Conservation (phyloP, 2,329 filamentous ascomycete species). For the Aspergillus ochraceus region DNA sequence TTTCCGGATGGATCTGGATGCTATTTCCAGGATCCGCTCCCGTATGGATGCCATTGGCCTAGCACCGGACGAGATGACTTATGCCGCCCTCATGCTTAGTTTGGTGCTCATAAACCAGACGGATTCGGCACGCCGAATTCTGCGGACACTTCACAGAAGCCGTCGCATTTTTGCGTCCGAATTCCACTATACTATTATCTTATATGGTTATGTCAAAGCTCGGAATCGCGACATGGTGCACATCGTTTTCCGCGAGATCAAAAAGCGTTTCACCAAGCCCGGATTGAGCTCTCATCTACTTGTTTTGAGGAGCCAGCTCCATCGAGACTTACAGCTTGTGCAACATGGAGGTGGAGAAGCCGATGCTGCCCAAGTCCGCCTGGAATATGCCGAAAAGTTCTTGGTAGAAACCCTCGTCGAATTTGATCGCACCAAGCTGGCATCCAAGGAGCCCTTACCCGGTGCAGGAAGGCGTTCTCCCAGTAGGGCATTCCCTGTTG, state of each 20-base stretch:
- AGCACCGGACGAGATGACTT: conserved; percentile 57
- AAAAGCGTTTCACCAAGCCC: conserved; percentile 34
- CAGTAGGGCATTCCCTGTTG: conserved; percentile 47
- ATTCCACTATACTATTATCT: conserved; percentile 49
- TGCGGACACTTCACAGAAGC: conserved; percentile 40
- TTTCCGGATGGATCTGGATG: conserved; percentile 57
- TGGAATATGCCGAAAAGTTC: conserved; percentile 37
- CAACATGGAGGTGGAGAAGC: conserved; percentile 11
- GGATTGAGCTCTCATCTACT: conserved; percentile 37
- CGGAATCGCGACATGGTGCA: conserved; percentile 51
- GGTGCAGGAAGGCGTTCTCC: conserved; percentile 33
- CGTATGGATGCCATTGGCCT: conserved; percentile 56
- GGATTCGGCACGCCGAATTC: conserved; percentile 56
- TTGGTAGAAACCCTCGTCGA: conserved; percentile 40
- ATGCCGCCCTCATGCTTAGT: conserved; percentile 61
- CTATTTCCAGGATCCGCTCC: conserved; percentile 54
- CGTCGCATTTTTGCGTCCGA: conserved; percentile 40
- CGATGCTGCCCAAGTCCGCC: conserved; percentile 18
- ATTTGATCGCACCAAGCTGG: conserved; percentile 42
- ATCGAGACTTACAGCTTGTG: conserved; percentile 32
- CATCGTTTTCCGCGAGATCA: conserved; percentile 48
- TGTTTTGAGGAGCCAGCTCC: conserved; percentile 35
- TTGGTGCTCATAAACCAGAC: conserved; percentile 55
- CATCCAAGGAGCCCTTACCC: conserved; percentile 43
- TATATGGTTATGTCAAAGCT: conserved; percentile 52